Evolutionary conservation across 2,329 filamentous ascomycete species (phyloP).

Genomic region (Daldinia eschscholtzii): DNA sequence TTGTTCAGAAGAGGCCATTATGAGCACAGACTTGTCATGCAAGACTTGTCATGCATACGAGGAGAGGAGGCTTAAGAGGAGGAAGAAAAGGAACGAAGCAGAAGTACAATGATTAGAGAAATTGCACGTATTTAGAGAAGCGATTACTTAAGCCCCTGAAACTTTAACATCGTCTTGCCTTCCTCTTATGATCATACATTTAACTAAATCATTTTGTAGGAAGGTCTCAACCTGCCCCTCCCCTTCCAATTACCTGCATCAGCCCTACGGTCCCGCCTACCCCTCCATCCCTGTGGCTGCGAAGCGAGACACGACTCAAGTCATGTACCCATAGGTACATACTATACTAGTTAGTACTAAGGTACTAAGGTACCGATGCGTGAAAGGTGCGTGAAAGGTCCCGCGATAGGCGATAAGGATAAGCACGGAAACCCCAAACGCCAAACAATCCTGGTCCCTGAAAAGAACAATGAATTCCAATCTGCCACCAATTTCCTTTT

Average conservation of each 20-base stretch:
- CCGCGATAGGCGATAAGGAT: constrained; percentile 38
- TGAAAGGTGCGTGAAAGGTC: background rate
- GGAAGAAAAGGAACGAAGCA: background rate
- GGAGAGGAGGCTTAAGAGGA: background rate
- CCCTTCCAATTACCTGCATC: constrained; percentile 15
- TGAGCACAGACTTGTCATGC: background rate
- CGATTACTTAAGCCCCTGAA: background rate
- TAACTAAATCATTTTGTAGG: background rate
- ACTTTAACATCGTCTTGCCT: background rate
- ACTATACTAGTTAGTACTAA: no score
- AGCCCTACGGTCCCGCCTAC: constrained; percentile 33
- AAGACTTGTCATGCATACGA: background rate
- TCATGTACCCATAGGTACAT: no score
- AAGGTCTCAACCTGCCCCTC: constrained; percentile 9
- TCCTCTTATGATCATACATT: background rate
- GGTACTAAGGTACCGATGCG: no score
- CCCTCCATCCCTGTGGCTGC: constrained; percentile 33
- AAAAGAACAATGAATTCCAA: constrained; percentile 30
- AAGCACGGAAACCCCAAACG: constrained; percentile 10
- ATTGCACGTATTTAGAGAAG: background rate
- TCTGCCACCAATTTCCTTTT: background rate
- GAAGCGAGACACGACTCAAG: background rate
- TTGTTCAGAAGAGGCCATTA: constrained; percentile 39
- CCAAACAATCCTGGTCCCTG: constrained; percentile 22
- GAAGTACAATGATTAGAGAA: background rate